These are phyloP conservation scores for Talaromyces verruculosus DNA, from an alignment of 2,329 filamentous ascomycete species.

Conservation along the genomic window DNA sequence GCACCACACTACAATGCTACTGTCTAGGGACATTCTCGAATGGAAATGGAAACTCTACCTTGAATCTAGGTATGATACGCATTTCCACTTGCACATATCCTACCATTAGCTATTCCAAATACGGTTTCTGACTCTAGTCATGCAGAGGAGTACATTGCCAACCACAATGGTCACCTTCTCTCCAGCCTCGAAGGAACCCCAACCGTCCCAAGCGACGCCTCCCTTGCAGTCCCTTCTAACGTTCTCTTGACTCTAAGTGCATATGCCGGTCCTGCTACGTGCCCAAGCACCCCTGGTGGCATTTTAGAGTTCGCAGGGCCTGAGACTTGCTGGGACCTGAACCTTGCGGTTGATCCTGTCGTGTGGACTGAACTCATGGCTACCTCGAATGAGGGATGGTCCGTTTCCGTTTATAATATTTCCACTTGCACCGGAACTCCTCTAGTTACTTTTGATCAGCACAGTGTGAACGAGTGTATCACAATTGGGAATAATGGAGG, in stretches of 20 bases:
- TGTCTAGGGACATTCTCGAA: not conserved
- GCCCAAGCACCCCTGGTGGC: not conserved
- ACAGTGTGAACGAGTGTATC: conserved; percentile 10
- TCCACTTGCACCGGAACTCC: conserved; percentile 15
- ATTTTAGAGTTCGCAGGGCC: not conserved
- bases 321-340: conserved; percentile 9
- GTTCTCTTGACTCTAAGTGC: not conserved
- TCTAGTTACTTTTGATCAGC: not conserved
- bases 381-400: conserved; percentile 19
- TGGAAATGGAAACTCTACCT: not conserved
- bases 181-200: conserved; percentile 21
- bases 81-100: not conserved
- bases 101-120: not conserved
- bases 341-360: not conserved
- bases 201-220: conserved; percentile 17
- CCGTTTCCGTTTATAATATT: conserved; percentile 15
- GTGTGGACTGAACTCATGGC: not conserved
- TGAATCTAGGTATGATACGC: conserved; percentile 5
- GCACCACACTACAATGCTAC: conserved; percentile 4
- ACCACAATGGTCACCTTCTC: conserved; percentile 23
- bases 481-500: not conserved
- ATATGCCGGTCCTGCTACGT: not conserved
- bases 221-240: conserved; percentile 15
- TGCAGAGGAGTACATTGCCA: conserved; percentile 24
- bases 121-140: not conserved